phyloP scores from a whole-genome alignment of 140 eudicot species.

The Flaveria floridana region DNA sequence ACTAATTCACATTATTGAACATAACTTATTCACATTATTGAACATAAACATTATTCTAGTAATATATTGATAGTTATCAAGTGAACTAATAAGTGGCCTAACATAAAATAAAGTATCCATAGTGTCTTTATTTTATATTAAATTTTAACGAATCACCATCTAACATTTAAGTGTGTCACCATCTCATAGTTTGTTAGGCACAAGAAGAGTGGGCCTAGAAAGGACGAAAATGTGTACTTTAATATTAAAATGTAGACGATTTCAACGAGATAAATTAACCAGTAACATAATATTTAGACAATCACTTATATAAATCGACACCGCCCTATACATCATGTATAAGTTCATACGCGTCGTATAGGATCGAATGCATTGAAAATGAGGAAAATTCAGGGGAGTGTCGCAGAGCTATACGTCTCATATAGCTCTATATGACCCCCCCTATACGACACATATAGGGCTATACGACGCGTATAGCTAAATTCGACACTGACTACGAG shows the following conservation, averaged over 20 bases:
- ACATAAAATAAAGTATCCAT: not conserved
- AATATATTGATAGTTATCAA: not conserved
- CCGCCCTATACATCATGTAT: too few species aligned
- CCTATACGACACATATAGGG: too few species aligned
- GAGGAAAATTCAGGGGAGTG: too few species aligned
- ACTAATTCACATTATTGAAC: not conserved
- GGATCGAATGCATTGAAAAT: too few species aligned
- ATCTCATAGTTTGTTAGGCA: constrained; percentile 18
- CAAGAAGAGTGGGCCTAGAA: not conserved
- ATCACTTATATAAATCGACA: too few species aligned
- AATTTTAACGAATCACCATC: not conserved
- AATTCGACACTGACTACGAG: too few species aligned
- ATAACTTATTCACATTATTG: not conserved
- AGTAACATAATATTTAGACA: too few species aligned
- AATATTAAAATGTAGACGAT: not conserved
- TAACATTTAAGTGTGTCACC: not conserved
- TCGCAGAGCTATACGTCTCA: too few species aligned
- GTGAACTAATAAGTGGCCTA: not conserved
- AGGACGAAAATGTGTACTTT: constrained; percentile 10
- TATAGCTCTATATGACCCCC: too few species aligned
- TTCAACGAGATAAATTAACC: not conserved
- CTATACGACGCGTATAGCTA: too few species aligned
- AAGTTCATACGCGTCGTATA: too few species aligned
- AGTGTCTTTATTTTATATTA: not conserved
- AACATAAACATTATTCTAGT: not conserved